Evolutionary conservation across 805 yeast species (phyloP).

Genomic region (Ogataea thermomethanolica): DNA sequence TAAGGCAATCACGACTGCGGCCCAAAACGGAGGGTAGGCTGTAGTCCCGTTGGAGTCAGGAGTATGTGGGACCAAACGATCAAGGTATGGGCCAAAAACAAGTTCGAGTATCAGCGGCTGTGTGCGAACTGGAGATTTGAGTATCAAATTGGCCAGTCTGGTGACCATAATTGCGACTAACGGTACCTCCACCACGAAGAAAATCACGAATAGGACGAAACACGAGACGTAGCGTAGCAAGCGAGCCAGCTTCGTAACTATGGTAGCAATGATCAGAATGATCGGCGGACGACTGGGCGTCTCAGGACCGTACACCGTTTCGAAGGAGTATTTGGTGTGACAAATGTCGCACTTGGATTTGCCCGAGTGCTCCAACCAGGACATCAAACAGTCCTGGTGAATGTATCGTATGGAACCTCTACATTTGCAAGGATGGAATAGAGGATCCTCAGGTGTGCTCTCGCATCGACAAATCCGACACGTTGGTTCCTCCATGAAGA

Average conservation of each 20-base stretch:
- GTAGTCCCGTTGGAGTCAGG: too few relatives aligned
- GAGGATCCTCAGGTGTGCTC: constrained; percentile 71
- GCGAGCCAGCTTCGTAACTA: constrained; percentile 17
- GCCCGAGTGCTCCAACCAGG: constrained; percentile 76
- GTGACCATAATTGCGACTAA: constrained; percentile 28
- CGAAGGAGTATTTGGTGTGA: constrained; percentile 61
- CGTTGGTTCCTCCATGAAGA: constrained; percentile 40
- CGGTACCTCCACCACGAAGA: constrained; percentile 53
- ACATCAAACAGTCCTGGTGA: constrained; percentile 86
- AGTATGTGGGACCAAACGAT: too few relatives aligned
- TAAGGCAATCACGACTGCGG: too few relatives aligned
- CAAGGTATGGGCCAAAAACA: too few relatives aligned
- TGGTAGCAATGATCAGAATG: constrained; percentile 32
- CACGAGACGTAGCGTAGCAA: constrained; percentile 18
- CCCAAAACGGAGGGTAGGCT: too few relatives aligned
- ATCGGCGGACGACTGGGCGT: constrained; percentile 59
- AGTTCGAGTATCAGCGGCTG: too few relatives aligned
- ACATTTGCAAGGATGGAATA: constrained; percentile 90
- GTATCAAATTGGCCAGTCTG: too few relatives aligned
- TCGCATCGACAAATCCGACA: constrained; percentile 96
- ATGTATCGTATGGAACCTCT: constrained; percentile 90
- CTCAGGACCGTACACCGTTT: constrained; percentile 36
- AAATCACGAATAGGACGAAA: constrained; percentile 36
- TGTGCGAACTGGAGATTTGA: too few relatives aligned
- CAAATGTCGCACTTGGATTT: constrained; percentile 84